A percentile compares a stretch with the other conserved stretches of the same genome.
Conservation (phyloP, 139 green algal species). For the Volvox africanus region DNA sequence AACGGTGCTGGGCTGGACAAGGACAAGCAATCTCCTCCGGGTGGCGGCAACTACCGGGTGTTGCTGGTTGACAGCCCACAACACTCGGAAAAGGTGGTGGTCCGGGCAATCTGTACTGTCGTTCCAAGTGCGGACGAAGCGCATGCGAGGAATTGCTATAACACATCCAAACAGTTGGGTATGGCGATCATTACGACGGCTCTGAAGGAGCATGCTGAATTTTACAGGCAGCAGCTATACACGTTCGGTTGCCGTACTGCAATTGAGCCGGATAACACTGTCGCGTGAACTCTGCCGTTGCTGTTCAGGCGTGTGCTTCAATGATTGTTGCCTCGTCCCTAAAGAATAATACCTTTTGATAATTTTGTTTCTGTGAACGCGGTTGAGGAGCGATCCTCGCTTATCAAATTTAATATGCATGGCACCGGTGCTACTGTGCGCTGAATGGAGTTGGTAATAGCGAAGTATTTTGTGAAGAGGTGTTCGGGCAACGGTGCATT, state of each 20-base stretch:
- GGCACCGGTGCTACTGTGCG: no score
- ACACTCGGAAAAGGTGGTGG: conserved; percentile 63
- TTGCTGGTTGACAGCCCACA: conserved; percentile 60
- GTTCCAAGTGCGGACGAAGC: conserved; percentile 47
- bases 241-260: conserved; percentile 51
- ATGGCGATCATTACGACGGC: conserved; percentile 68
- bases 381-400: no score
- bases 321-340: no score
- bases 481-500: no score
- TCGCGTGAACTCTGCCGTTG: neutral
- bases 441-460: no score
- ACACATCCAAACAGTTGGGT: conserved; percentile 69
- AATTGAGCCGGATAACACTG: conserved; percentile 71
- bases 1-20: conserved; percentile 44
- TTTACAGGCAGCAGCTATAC: conserved; percentile 71
- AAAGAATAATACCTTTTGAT: neutral
- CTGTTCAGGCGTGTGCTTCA: no score
- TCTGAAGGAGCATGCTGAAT: conserved; percentile 77
- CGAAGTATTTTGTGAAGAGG: no score
- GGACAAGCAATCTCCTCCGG: conserved; percentile 26
- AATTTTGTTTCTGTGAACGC: neutral
- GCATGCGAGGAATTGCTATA: conserved; percentile 68
- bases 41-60: conserved; percentile 64
- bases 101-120: conserved; percentile 53
- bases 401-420: no score